Conservation (phyloP, 129 eudicot species). For the Lactuca saligna region DNA sequence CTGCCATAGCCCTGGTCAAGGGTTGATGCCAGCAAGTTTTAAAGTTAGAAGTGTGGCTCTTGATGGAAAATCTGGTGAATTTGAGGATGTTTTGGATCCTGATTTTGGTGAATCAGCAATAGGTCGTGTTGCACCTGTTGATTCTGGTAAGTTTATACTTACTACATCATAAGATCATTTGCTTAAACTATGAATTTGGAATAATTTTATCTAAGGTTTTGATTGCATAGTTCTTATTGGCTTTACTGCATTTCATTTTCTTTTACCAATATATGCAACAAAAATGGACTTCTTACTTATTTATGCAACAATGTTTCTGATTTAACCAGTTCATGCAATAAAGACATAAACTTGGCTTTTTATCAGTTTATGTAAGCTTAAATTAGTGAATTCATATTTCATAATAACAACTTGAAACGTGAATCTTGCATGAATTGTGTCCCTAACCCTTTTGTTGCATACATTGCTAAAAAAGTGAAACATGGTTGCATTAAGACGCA, state of each 20-base stretch:
- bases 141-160: slow-evolving; percentile 60
- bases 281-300: neutral
- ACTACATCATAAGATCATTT: too few species aligned
- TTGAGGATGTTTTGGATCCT: slow-evolving; percentile 88
- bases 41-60: slow-evolving; percentile 72
- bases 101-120: slow-evolving; percentile 99
- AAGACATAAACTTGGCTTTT: neutral
- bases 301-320: neutral
- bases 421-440: neutral
- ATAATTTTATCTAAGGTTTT: too few species aligned
- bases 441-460: neutral
- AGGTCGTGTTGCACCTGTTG: slow-evolving; percentile 98
- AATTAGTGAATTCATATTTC: neutral
- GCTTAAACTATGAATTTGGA: too few species aligned
- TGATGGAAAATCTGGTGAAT: slow-evolving; percentile 67
- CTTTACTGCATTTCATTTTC: neutral
- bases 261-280: neutral
- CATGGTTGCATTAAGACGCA: too few species aligned
- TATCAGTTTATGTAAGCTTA: neutral
- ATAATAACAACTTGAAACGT: neutral
- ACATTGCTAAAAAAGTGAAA: too few species aligned
- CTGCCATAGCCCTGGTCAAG: slow-evolving; percentile 96
- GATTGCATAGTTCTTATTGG: too few species aligned
- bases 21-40: slow-evolving; percentile 98
- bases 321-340: too few species aligned